Evolutionary conservation across 225 moss, liverwort and hornwort species (phyloP).

Genomic region (Physcomitrellopsis africana): DNA sequence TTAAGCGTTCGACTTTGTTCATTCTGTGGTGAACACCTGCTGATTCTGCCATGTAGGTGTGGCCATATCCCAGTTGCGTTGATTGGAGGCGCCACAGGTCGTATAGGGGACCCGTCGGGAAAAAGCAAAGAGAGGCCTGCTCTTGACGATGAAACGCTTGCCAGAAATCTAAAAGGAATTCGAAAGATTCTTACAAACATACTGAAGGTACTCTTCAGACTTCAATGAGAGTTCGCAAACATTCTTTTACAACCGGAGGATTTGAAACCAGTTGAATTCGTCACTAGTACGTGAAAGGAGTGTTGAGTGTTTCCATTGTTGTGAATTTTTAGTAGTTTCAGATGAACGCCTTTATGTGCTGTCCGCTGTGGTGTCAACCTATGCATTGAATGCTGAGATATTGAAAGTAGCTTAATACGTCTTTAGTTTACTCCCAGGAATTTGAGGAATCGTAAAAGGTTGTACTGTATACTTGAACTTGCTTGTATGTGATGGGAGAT

Average conservation of each 20-base stretch:
- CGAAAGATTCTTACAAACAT: slow-evolving; percentile 64
- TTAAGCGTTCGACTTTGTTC: slow-evolving; percentile 8
- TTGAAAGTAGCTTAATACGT: background rate
- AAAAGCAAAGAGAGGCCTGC: slow-evolving; percentile 86
- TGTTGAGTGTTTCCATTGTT: background rate
- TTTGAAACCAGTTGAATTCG: slow-evolving; percentile 4
- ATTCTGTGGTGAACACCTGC: slow-evolving; percentile 34
- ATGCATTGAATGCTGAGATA: background rate
- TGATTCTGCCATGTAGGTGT: slow-evolving; percentile 61
- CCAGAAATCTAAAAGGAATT: slow-evolving; percentile 70
- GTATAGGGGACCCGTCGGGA: slow-evolving; percentile 91
- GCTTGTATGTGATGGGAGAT: background rate
- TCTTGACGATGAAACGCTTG: slow-evolving; percentile 69
- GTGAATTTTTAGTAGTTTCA: background rate
- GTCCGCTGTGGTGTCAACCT: background rate
- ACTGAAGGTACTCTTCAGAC: slow-evolving; percentile 39
- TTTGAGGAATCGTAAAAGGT: no score
- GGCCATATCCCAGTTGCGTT: slow-evolving; percentile 94
- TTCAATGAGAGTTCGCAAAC: slow-evolving; percentile 8
- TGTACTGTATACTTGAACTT: no score
- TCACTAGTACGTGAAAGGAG: slow-evolving; percentile 2
- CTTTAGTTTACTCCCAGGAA: no score
- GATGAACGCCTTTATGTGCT: background rate
- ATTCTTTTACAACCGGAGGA: background rate
- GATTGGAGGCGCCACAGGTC: slow-evolving; percentile 88